Base-by-base conservation (phyloP, 805 yeast genomes). In the Candida lessepsii region DNA sequence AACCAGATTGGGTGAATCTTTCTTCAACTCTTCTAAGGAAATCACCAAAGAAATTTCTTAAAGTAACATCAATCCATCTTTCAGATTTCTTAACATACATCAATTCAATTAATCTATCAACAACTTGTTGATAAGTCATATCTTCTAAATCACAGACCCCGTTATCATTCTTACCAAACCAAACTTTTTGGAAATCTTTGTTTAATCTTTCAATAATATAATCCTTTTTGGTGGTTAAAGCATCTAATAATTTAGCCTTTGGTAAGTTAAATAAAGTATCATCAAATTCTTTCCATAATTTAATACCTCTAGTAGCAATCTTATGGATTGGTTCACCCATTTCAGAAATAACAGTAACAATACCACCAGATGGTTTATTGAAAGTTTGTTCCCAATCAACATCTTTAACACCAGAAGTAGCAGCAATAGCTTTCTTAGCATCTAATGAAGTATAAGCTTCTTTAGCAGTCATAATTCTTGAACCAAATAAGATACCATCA, bases 271-370 rank as follows among this genome's bases (percentile, higher is more conserved):
- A 91, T 53, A 93, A 79, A 34, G 96, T 87, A 52, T 87, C 91
- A 67, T 93, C 99, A 71, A 93, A 74, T 70, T 93, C 98, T 63
- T 88, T 86, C 99, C 99, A 93, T 63, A 93, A 81, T 67, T 86
- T 61, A 45, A 93, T 98, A 75, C 96, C 97, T 64, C 99, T 83
- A 44, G 99, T 93, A 21, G 99, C 98, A 52, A 93, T 78, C 74
- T 93, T 93, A 70, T 93, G 99, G 60, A 93, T 93, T 58, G 99
- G 99, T 73, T 93, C 99, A 61, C 99, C 99, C 99, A 93, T 93
- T 74, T 93, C 99, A 13, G 98, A 91, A 61, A 86, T 77, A 47
- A 93, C 99, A 41, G 99, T 91, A 53, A 93, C 73, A 51, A 93
- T 80, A 67, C 99, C 99, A 72, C 99, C 99, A 45, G 97, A 82